phyloP scores from a whole-genome alignment of 1,139 yeast genomes.

The Sporopachydermia cereana region DNA sequence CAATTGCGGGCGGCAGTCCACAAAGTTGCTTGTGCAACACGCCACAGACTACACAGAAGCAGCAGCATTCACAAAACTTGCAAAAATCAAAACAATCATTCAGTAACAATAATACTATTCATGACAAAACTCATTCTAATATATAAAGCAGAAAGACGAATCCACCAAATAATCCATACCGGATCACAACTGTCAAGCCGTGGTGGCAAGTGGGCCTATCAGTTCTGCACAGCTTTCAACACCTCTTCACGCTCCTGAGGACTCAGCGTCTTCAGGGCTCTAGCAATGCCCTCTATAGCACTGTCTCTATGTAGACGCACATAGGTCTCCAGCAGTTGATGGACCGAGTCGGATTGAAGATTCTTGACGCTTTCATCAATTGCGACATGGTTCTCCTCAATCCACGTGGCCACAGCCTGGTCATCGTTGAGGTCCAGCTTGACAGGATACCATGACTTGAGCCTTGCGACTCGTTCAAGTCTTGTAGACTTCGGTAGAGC shows the following conservation, averaged over 20 bases:
- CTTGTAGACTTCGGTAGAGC: slow-evolving; percentile 52
- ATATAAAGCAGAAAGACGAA: too few relatives aligned
- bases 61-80: too few relatives aligned
- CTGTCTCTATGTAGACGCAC: slow-evolving; percentile 39
- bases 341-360: slow-evolving; percentile 52
- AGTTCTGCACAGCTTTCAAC: slow-evolving; percentile 21
- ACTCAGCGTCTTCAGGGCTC: slow-evolving; percentile 25
- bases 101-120: too few relatives aligned
- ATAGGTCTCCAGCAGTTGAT: slow-evolving; percentile 47
- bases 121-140: too few relatives aligned
- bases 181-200: too few relatives aligned
- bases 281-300: slow-evolving; percentile 37
- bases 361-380: slow-evolving; percentile 52
- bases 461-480: slow-evolving; percentile 74
- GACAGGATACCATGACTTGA: slow-evolving; percentile 80
- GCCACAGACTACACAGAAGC: too few relatives aligned
- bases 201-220: background rate
- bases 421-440: slow-evolving; percentile 64
- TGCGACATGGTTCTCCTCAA: slow-evolving; percentile 62
- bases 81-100: too few relatives aligned
- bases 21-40: too few relatives aligned
- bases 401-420: slow-evolving; percentile 72
- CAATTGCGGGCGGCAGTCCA: too few relatives aligned
- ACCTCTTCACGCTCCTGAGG: slow-evolving; percentile 34
- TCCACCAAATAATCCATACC: too few relatives aligned